phyloP scores from a whole-genome alignment of 2,329 filamentous ascomycete species.

The Penicillium sp. region DNA sequence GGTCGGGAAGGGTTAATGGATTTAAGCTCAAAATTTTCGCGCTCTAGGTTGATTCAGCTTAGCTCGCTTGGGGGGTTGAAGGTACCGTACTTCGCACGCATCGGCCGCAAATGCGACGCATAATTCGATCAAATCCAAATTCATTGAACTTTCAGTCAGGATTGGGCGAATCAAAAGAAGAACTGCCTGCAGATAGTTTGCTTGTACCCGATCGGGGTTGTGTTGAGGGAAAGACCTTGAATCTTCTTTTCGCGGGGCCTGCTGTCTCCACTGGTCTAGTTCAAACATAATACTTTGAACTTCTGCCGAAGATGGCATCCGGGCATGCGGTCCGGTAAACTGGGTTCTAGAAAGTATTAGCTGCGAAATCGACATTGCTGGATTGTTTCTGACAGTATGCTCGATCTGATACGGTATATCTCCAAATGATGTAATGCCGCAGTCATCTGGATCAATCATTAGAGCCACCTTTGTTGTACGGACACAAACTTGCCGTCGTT shows the following conservation, averaged over 20 bases:
- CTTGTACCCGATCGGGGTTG: slow-evolving; percentile 19
- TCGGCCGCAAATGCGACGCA: slow-evolving; percentile 22
- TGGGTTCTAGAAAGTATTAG: slow-evolving; percentile 11
- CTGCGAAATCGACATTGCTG: background rate
- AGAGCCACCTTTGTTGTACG: background rate
- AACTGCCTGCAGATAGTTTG: slow-evolving; percentile 21
- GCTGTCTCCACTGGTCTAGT: slow-evolving; percentile 19
- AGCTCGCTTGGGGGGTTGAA: background rate
- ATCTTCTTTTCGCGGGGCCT: slow-evolving; percentile 17
- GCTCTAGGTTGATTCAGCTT: slow-evolving; percentile 4
- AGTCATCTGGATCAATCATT: slow-evolving; percentile 19
- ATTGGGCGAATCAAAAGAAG: slow-evolving; percentile 21
- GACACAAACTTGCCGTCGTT: background rate
- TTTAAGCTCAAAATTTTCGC: slow-evolving; percentile 21
- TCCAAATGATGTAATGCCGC: slow-evolving; percentile 24
- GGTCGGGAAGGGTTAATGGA: slow-evolving; percentile 17
- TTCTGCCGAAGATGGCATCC: slow-evolving; percentile 15
- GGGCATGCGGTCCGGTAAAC: slow-evolving; percentile 14
- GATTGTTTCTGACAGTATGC: slow-evolving; percentile 18
- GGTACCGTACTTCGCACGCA: slow-evolving; percentile 21
- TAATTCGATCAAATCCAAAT: slow-evolving; percentile 15
- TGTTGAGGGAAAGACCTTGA: slow-evolving; percentile 17
- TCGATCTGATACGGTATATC: slow-evolving; percentile 23
- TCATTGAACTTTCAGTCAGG: slow-evolving; percentile 12
- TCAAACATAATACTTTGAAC: slow-evolving; percentile 16